phyloP scores from a whole-genome alignment of 176 grass and related monocot species.

The Zea mays region Zm-B73-REFERENCE-NAM-5.0 NC_050097.1:4814001-4814500 shows the following conservation, averaged over 20 bases:
- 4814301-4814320: slow-evolving; percentile 81
- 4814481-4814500: neutral
- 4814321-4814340: slow-evolving; percentile 84
- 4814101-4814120: neutral
- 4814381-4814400: slow-evolving; percentile 68
- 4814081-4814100: neutral
- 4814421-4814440: too few relatives aligned
- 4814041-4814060: neutral
- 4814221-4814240: slow-evolving; percentile 19
- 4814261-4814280: slow-evolving; percentile 27
- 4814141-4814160: neutral
- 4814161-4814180: neutral
- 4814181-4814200: neutral
- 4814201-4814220: neutral
- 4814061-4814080: neutral
- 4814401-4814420: slow-evolving; percentile 8
- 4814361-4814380: slow-evolving; percentile 89
- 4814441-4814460: neutral
- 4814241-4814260: neutral
- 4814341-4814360: slow-evolving; percentile 82
- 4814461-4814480: neutral
- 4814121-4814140: neutral
- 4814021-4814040: too few relatives aligned
- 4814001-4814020: too few relatives aligned
- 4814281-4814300: neutral